A percentile compares a stretch with the other conserved stretches of the same genome.
phyloP scores from a whole-genome alignment of 805 yeast genomes.

The Kregervanrija pseudodelftensis region DNA sequence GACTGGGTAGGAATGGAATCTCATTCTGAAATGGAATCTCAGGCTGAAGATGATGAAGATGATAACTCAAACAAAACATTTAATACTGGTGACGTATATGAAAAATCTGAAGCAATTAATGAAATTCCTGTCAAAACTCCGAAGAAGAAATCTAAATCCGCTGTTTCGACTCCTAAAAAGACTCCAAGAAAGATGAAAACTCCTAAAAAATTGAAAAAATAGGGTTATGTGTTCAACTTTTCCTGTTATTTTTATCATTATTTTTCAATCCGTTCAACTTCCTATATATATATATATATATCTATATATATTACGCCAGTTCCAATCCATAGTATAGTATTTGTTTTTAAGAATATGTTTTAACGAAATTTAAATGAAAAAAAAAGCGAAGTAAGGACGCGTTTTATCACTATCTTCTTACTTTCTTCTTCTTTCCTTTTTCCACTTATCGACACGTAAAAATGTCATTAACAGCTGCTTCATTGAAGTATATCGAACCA shows the following conservation, averaged over 20 bases:
- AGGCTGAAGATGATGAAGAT: conserved; percentile 12
- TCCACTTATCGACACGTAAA: neutral
- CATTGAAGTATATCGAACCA: conserved; percentile 41
- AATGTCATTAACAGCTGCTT: conserved; percentile 27
- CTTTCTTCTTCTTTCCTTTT: too few species aligned
- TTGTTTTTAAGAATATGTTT: too few species aligned
- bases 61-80: conserved; percentile 5
- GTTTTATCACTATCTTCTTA: neutral
- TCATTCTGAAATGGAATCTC: conserved; percentile 12
- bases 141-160: neutral
- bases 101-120: conserved; percentile 2
- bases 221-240: neutral
- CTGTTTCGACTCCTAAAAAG: neutral
- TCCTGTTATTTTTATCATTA: neutral
- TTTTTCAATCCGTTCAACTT: neutral
- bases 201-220: conserved; percentile 1
- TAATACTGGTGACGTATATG: conserved; percentile 10
- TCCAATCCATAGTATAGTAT: too few species aligned
- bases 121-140: neutral
- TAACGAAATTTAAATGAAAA: too few species aligned
- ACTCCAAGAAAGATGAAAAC: conserved; percentile 5
- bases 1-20: conserved; percentile 29
- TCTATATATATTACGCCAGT: too few species aligned
- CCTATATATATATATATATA: too few species aligned
- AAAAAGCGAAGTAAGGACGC: too few species aligned